Evolutionary conservation across 176 grass and related monocot species (phyloP).

Genomic region (Zoysia pacifica): DNA sequence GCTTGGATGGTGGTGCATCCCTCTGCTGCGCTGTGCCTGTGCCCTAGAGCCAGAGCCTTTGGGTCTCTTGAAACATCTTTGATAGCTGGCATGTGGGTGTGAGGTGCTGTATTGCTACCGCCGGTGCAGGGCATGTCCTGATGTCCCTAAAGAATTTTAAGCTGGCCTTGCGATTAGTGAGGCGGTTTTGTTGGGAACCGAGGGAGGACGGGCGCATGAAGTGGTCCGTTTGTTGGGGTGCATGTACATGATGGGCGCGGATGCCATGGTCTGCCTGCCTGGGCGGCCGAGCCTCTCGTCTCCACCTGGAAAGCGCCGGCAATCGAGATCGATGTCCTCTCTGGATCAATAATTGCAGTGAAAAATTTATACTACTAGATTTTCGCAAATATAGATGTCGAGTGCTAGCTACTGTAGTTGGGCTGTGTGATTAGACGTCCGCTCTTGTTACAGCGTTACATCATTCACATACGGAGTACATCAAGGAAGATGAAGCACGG

Average conservation of each 20-base stretch:
- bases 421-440: background rate
- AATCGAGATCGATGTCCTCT: background rate
- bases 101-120: slow-evolving; percentile 17
- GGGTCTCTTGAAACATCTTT: slow-evolving; percentile 13
- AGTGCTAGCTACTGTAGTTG: too few relatives aligned
- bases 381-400: too few relatives aligned
- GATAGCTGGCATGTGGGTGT: slow-evolving; percentile 49
- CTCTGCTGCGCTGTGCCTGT: background rate
- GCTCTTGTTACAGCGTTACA: background rate
- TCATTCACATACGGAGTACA: background rate
- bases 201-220: background rate
- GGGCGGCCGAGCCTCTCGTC: slow-evolving; percentile 5
- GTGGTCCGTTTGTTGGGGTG: slow-evolving; percentile 21
- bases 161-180: slow-evolving; percentile 5
- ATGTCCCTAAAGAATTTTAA: slow-evolving; percentile 21
- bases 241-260: slow-evolving; percentile 17
- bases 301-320: background rate
- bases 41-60: background rate
- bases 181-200: slow-evolving; percentile 28
- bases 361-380: too few relatives aligned
- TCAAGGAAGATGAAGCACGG: background rate
- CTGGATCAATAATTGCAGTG: too few relatives aligned
- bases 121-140: slow-evolving; percentile 3
- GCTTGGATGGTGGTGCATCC: background rate
- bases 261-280: slow-evolving; percentile 7